phyloP scores from a whole-genome alignment of 305 asterid genomes.

The Vinca major region DNA sequence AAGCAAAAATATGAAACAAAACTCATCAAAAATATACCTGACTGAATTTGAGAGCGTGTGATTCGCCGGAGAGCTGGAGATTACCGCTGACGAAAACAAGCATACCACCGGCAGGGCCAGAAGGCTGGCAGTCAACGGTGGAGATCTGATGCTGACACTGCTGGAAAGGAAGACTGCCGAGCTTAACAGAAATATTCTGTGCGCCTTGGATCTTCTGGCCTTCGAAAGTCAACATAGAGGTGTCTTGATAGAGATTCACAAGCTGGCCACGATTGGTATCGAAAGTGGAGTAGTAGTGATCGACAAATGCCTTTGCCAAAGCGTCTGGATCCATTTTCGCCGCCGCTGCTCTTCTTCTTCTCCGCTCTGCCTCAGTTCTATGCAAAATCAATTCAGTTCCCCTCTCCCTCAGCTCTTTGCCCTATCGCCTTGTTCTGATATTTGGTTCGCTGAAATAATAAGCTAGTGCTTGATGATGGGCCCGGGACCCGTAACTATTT shows the following conservation, averaged over 20 bases:
- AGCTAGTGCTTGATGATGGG: conserved; percentile 11
- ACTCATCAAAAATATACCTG: conserved; percentile 15
- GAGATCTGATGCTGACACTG: conserved; percentile 23
- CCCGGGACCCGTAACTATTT: background rate
- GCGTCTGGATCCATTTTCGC: conserved; percentile 21
- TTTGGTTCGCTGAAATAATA: conserved; percentile 14
- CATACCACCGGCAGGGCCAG: conserved; percentile 29
- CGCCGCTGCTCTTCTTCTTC: background rate
- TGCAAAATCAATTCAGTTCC: background rate
- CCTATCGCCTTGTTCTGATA: background rate
- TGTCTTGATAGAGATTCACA: conserved; percentile 19
- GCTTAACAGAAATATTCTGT: conserved; percentile 19
- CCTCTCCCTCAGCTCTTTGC: background rate
- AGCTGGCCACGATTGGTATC: conserved; percentile 17
- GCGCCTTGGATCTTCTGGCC: conserved; percentile 27
- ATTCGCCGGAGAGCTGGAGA: conserved; percentile 23
- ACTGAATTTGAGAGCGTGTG: conserved; percentile 26
- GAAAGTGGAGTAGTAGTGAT: conserved; percentile 24
- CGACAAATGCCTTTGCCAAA: conserved; percentile 28
- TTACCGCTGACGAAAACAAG: conserved; percentile 23
- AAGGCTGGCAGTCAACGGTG: conserved; percentile 26
- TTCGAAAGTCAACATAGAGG: conserved; percentile 24
- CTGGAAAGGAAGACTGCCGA: conserved; percentile 20
- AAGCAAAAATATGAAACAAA: background rate
- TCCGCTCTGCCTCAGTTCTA: background rate